Conservation (phyloP, 2,329 filamentous ascomycete genomes). For the Aspergillus clavatus region DNA sequence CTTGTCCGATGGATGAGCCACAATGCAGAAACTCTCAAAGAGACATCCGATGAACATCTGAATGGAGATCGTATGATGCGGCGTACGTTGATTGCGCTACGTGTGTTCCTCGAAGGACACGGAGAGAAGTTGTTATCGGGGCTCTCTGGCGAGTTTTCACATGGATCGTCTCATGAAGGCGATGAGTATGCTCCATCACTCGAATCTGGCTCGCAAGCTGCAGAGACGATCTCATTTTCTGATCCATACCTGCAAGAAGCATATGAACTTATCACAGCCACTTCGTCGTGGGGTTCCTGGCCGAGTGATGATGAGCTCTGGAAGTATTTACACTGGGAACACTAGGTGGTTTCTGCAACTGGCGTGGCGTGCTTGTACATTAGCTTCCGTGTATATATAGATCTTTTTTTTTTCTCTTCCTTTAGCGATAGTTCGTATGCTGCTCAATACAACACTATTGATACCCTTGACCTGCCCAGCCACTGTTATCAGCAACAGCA, state of each 20-base stretch:
- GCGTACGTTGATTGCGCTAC: conserved; percentile 36
- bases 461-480: conserved; percentile 8
- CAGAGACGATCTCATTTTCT: conserved; percentile 15
- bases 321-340: conserved; percentile 29
- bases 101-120: conserved; percentile 38
- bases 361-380: conserved; percentile 17
- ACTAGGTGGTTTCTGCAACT: too few relatives aligned
- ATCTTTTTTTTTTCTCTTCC: conserved; percentile 1
- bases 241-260: conserved; percentile 31
- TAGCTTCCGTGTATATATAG: conserved; percentile 14
- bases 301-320: conserved; percentile 39
- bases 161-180: not conserved
- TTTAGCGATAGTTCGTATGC: conserved; percentile 5
- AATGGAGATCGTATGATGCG: conserved; percentile 38
- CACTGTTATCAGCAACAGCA: not conserved
- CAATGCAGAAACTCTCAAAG: conserved; percentile 29
- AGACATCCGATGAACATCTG: conserved; percentile 30
- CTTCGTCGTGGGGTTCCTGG: conserved; percentile 37
- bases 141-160: not conserved
- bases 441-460: conserved; percentile 3
- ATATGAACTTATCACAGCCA: conserved; percentile 33
- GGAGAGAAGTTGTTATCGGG: conserved; percentile 14
- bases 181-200: not conserved
- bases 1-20: conserved; percentile 42
- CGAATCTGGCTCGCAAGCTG: not conserved